These are phyloP conservation scores for Mycena filopes DNA, from an alignment of 768 basidiomycete genomes.

Conservation along the genomic window DNA sequence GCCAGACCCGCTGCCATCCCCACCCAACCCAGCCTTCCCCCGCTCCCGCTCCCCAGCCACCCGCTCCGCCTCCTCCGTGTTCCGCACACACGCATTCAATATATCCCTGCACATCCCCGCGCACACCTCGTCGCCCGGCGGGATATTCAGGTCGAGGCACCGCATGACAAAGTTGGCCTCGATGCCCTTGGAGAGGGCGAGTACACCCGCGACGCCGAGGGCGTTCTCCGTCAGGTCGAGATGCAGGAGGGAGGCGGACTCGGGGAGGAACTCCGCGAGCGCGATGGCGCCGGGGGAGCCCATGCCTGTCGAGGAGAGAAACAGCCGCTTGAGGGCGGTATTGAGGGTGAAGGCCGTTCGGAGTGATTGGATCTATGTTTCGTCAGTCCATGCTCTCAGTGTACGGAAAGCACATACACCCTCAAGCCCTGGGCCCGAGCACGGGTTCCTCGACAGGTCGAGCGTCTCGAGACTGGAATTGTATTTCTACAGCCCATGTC, in stretches of 20 bases:
- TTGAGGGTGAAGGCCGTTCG: constrained; percentile 95
- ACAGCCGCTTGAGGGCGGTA: constrained; percentile 89
- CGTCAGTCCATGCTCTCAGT: neutral
- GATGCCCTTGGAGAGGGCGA: constrained; percentile 90
- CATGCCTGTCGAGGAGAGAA: constrained; percentile 86
- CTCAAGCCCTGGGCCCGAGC: constrained; percentile 88
- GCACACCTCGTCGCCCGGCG: constrained; percentile 84
- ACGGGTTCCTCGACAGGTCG: constrained; percentile 93
- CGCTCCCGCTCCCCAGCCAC: constrained; percentile 15
- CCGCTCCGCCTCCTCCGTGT: constrained; percentile 88
- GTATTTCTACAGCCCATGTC: constrained; percentile 76
- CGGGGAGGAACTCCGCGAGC: constrained; percentile 95
- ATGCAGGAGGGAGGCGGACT: constrained; percentile 87
- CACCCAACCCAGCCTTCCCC: neutral
- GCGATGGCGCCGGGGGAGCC: constrained; percentile 90
- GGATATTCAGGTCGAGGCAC: constrained; percentile 93
- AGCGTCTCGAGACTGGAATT: constrained; percentile 94
- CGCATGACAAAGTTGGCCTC: constrained; percentile 88
- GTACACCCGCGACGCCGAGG: constrained; percentile 89
- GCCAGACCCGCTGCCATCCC: constrained; percentile 9
- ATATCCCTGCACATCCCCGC: constrained; percentile 91
- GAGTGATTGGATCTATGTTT: constrained; percentile 77
- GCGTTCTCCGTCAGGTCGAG: constrained; percentile 89
- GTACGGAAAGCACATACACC: constrained; percentile 67
- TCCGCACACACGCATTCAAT: constrained; percentile 88